A percentile compares a stretch with the other conserved stretches of the same genome.
Evolutionary conservation across 106 monocot species (phyloP).

Genomic region (Dactylorhiza incarnata): DNA sequence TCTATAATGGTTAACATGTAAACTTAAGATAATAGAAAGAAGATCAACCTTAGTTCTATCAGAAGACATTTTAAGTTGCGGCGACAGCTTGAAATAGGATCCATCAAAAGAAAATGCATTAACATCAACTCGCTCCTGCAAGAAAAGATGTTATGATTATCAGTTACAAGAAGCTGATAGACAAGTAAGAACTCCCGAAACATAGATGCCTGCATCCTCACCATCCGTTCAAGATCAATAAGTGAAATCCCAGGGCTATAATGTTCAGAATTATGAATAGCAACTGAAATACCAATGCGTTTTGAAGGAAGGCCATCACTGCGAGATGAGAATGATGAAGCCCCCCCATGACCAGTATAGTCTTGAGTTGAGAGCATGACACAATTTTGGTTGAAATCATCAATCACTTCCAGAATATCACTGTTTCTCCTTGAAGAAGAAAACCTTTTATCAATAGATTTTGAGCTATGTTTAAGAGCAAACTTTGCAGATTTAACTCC

Average conservation of each 20-base stretch:
- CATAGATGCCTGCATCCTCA: conserved; percentile 11
- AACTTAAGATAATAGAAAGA: neutral
- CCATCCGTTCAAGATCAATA: conserved; percentile 90
- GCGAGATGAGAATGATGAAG: conserved; percentile 40
- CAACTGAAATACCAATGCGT: conserved; percentile 70
- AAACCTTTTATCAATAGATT: conserved; percentile 42
- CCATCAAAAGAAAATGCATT: conserved; percentile 72
- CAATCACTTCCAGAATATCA: conserved; percentile 58
- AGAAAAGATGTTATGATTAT: conserved; percentile 7
- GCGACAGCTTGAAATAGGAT: conserved; percentile 83
- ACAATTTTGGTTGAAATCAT: conserved; percentile 40
- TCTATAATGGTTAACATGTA: neutral
- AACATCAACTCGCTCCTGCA: conserved; percentile 72
- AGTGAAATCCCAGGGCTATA: conserved; percentile 81
- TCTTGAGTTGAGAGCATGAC: conserved; percentile 90
- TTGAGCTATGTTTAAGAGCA: conserved; percentile 58
- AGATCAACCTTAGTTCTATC: conserved; percentile 86
- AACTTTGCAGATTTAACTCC: conserved; percentile 77
- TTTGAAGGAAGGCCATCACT: conserved; percentile 32
- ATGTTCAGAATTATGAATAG: conserved; percentile 48
- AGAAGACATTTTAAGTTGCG: conserved; percentile 75
- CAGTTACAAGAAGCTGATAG: neutral
- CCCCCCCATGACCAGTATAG: conserved; percentile 40
- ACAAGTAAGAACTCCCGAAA: neutral
- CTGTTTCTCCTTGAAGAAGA: conserved; percentile 42